phyloP scores from a whole-genome alignment of 495 filamentous ascomycete species.

The Talaromyces borbonicus region DNA sequence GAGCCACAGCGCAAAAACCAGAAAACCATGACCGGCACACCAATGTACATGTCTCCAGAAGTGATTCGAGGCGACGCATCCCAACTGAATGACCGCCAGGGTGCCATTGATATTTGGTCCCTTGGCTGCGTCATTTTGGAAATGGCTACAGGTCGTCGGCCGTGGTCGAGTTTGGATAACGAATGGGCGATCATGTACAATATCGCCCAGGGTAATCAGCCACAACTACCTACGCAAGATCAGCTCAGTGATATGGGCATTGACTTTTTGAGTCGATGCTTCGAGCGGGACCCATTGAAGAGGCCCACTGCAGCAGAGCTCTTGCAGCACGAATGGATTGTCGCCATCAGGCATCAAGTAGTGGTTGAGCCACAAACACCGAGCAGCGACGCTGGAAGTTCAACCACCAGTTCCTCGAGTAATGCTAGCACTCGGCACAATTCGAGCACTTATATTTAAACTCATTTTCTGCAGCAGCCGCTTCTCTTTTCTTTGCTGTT shows the following conservation, averaged over 20 bases:
- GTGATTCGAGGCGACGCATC: conserved; percentile 78
- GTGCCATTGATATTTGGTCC: conserved; percentile 96
- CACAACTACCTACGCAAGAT: conserved; percentile 68
- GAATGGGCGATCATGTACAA: conserved; percentile 99
- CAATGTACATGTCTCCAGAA: conserved; percentile 99
- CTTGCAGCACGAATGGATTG: conserved; percentile 94
- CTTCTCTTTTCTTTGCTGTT: not conserved
- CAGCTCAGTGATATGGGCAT: conserved; percentile 78
- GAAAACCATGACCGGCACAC: conserved; percentile 92
- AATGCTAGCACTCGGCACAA: conserved; percentile 3
- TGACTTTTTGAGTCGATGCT: conserved; percentile 81
- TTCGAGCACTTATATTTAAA: conserved; percentile 1
- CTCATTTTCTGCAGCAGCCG: not conserved
- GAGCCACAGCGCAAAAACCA: conserved; percentile 51
- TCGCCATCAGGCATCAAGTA: conserved; percentile 51
- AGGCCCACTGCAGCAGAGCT: conserved; percentile 79
- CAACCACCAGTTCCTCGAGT: conserved; percentile 21
- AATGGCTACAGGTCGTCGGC: conserved; percentile 91
- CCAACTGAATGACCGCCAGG: conserved; percentile 49
- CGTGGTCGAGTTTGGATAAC: conserved; percentile 96
- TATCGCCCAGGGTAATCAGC: conserved; percentile 91
- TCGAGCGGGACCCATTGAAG: conserved; percentile 71
- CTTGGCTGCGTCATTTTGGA: conserved; percentile 94
- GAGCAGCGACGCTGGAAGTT: conserved; percentile 24
- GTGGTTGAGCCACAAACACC: conserved; percentile 44